These are phyloP conservation scores for Cladosporium sp. DNA, from an alignment of 2,329 filamentous ascomycete genomes.

Conservation along the genomic window DNA sequence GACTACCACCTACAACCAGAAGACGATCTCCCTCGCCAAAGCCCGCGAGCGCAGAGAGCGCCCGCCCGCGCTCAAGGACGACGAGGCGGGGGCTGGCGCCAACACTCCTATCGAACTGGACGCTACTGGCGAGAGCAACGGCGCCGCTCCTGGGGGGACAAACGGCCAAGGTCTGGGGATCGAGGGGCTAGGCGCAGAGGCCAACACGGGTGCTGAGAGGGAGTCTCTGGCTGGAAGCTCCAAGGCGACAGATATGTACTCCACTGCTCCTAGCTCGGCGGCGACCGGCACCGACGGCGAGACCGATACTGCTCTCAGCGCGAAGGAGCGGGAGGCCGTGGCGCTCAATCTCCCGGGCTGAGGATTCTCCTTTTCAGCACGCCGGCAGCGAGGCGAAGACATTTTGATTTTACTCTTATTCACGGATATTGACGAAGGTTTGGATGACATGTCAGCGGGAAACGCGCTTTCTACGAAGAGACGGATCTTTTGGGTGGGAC, in stretches of 20 bases:
- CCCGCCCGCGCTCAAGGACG: conserved; percentile 76
- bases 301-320: conserved; percentile 11
- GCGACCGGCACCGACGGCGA: conserved; percentile 5
- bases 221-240: conserved; percentile 2
- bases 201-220: conserved; percentile 17
- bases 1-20: conserved; percentile 90
- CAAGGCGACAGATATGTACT: conserved; percentile 11
- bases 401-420: too few species aligned
- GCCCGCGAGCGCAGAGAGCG: conserved; percentile 82
- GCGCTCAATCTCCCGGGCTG: conserved; percentile 7
- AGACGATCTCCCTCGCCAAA: conserved; percentile 88
- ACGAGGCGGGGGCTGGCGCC: conserved; percentile 25
- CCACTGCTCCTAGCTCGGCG: conserved; percentile 12
- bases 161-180: conserved; percentile 19
- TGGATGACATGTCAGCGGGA: too few species aligned
- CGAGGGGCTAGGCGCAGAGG: conserved; percentile 17
- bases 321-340: conserved; percentile 15
- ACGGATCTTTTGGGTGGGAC: too few species aligned
- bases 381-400: too few species aligned
- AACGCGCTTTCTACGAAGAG: too few species aligned
- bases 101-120: conserved; percentile 13
- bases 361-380: not conserved
- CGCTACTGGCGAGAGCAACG: not conserved
- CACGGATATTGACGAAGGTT: too few species aligned
- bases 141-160: not conserved